Evolutionary conservation across 1,139 yeast species (phyloP).

Genomic region (Candida freyschussii): DNA sequence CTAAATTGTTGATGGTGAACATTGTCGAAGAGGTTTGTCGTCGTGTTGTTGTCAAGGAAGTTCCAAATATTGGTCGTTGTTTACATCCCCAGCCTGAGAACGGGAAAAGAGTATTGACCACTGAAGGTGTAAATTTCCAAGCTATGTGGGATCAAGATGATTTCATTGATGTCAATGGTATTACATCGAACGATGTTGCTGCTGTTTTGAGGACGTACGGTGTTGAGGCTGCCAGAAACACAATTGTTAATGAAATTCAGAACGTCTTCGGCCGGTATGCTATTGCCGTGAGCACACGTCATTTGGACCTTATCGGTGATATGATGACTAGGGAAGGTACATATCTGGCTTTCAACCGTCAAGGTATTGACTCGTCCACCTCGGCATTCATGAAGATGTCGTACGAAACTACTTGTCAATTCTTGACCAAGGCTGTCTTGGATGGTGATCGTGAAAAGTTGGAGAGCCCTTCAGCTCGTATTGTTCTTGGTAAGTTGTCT

Average conservation of each 20-base stretch:
- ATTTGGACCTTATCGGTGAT: conserved; percentile 94
- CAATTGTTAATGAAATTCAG: conserved; percentile 93
- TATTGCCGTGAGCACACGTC: conserved; percentile 88
- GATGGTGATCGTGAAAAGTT: conserved; percentile 87
- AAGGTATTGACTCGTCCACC: conserved; percentile 93
- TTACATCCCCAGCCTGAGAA: conserved; percentile 74
- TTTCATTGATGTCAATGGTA: conserved; percentile 81
- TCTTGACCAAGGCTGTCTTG: conserved; percentile 92
- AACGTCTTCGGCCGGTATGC: conserved; percentile 97
- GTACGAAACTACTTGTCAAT: conserved; percentile 96
- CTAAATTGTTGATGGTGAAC: conserved; percentile 95
- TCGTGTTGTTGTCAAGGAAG: conserved; percentile 87
- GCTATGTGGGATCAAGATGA: conserved; percentile 99
- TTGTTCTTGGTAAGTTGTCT: conserved; percentile 87
- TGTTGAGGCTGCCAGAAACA: conserved; percentile 97
- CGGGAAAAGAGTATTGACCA: conserved; percentile 69
- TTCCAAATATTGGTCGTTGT: conserved; percentile 89
- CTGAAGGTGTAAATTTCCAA: conserved; percentile 96
- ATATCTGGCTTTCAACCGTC: conserved; percentile 94
- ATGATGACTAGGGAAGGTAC: conserved; percentile 99
- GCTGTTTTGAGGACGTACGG: conserved; percentile 92
- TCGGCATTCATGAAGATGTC: conserved; percentile 99
- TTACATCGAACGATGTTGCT: conserved; percentile 87
- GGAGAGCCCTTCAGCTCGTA: conserved; percentile 91
- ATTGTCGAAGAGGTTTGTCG: conserved; percentile 91